Evolutionary conservation across 2,329 filamentous ascomycete genomes (phyloP).

Genomic region (Trichoderma gracile): DNA sequence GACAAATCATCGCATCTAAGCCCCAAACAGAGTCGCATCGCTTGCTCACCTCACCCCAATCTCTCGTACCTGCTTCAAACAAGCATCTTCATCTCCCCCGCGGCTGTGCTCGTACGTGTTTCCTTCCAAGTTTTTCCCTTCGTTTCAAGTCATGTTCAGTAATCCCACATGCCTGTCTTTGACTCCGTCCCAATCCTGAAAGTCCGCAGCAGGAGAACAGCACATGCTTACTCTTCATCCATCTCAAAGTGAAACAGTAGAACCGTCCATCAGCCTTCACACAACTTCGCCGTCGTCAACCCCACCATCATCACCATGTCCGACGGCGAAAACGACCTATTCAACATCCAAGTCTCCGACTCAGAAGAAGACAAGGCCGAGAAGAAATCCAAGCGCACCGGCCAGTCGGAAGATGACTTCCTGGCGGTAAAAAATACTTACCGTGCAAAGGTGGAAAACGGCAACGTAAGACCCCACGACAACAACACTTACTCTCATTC

Average conservation of each 20-base stretch:
- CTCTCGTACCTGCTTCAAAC: background rate
- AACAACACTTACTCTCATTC: background rate
- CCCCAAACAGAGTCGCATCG: too few species aligned
- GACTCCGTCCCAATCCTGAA: background rate
- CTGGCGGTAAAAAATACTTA: slow-evolving; percentile 49
- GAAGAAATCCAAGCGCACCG: slow-evolving; percentile 40
- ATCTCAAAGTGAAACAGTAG: background rate
- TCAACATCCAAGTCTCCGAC: slow-evolving; percentile 37
- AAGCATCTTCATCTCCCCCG: background rate
- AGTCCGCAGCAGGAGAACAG: background rate
- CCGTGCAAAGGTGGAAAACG: slow-evolving; percentile 53
- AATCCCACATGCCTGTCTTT: background rate
- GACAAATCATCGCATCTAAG: too few species aligned
- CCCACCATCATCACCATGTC: slow-evolving; percentile 28
- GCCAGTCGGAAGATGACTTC: slow-evolving; percentile 54
- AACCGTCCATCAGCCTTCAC: background rate
- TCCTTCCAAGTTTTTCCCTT: background rate
- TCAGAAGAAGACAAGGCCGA: slow-evolving; percentile 37
- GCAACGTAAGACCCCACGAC: slow-evolving; percentile 47
- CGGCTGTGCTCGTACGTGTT: slow-evolving; percentile 4
- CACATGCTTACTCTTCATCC: background rate
- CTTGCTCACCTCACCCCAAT: too few species aligned
- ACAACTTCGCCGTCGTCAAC: background rate
- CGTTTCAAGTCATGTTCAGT: background rate
- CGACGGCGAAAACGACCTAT: slow-evolving; percentile 34